Evolutionary conservation across 1,284 basidiomycete species (phyloP), one percentile per base, ranked within the genome.

Genomic region (Ceratobasidium papillatum): DNA sequence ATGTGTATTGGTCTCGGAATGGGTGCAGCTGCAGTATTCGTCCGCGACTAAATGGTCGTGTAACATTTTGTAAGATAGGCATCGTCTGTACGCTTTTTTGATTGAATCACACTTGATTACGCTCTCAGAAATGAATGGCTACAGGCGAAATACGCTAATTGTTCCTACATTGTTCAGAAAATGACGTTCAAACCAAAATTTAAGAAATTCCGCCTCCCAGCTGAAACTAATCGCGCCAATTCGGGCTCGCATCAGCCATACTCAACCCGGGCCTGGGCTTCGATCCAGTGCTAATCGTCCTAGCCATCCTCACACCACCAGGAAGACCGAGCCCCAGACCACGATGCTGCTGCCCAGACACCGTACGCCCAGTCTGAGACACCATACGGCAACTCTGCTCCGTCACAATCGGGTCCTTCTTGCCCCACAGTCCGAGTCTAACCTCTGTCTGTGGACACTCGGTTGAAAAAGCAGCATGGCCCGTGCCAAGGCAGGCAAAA

Each of bases 21-120:
- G 94, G 94, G 94, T 19, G 93, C 92, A 54, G 94, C 93, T 8
- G 88, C 89, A 1, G 86, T 95, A 72, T 91, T 95, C 77, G 89
- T 95, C 32, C 94, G 93, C 78, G 94, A 95, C 17, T 73, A 56
- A 47, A 19, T 3, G 63, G 45, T 4, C 12, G 0, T 22, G 32
- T 52, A 27, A 12, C n/a, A 45, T 2, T 14, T 36, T 49, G 36
- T 59, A 34, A 49, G 43, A 34, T 59, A 58, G 19, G 12, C 27
- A 49, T 61, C 54, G 27, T 27, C 47, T 51, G 56, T 61, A 47
- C 22, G 27, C 17, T n/a, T n/a, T 61, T 11, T 51, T 51, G 47
- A 56, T 73, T 73, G 59, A 73, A 73, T 52, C 34, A 19, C 45
- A 73, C 47, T 63, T 30, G 69, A 51, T 72, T 49, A 61, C 9